A percentile compares a stretch with the other conserved stretches of the same genome.
These are phyloP conservation scores for Mortierella sp. DNA, from an alignment of 371 early-diverging fungal genomes.

Conservation along the genomic window DNA sequence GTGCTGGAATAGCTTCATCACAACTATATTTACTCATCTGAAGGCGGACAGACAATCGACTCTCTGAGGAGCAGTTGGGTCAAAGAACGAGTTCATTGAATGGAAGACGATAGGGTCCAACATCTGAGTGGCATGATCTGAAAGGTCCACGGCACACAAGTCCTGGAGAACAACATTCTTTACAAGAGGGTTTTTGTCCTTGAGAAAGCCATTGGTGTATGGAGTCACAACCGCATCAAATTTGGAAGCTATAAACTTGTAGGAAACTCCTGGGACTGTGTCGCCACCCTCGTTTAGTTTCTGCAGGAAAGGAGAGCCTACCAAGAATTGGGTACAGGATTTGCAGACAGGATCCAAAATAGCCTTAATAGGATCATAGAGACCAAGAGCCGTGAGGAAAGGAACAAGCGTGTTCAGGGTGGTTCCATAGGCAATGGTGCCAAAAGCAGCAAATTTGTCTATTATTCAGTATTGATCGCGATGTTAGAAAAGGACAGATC, in stretches of 20 bases:
- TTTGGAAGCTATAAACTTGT: constrained; percentile 44
- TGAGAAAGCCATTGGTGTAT: constrained; percentile 45
- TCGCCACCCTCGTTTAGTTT: constrained; percentile 47
- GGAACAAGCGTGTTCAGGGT: constrained; percentile 25
- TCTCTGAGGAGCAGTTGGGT: constrained; percentile 31
- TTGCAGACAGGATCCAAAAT: constrained; percentile 42
- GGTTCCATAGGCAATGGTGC: constrained; percentile 51
- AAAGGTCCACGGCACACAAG: constrained; percentile 26
- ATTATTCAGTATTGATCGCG: neutral
- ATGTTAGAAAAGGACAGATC: neutral
- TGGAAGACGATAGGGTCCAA: constrained; percentile 48
- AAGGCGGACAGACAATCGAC: constrained; percentile 46
- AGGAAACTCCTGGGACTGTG: constrained; percentile 46
- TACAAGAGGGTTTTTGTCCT: constrained; percentile 41
- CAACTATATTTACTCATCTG: neutral
- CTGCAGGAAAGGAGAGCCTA: constrained; percentile 20
- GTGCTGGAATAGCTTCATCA: neutral
- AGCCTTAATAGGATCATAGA: constrained; percentile 30
- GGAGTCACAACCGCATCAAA: constrained; percentile 48
- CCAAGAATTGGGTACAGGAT: constrained; percentile 49
- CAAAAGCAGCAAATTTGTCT: constrained; percentile 53
- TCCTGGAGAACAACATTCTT: constrained; percentile 38
- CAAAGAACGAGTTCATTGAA: constrained; percentile 29
- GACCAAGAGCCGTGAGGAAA: constrained; percentile 31
- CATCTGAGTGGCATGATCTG: constrained; percentile 36